Evolutionary conservation across 2,329 filamentous ascomycete genomes (phyloP).

Genomic region (Aspergillus sp.): DNA sequence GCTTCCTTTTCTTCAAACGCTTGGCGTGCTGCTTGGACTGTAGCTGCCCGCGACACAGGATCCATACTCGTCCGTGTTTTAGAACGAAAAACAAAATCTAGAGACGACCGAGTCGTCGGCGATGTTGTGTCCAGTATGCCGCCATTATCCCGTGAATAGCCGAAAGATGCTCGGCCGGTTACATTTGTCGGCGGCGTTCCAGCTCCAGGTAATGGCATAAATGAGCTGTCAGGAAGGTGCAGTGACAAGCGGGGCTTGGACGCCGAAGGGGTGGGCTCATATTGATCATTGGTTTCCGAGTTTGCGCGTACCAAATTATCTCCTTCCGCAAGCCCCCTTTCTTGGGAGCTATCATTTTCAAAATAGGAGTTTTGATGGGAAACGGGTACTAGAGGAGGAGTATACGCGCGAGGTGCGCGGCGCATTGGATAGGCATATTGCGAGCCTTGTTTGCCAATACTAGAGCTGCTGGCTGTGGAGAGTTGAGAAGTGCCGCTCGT

Average conservation of each 20-base stretch:
- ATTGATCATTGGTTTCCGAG: slow-evolving; percentile 27
- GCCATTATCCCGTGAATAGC: slow-evolving; percentile 52
- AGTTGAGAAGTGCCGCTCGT: slow-evolving; percentile 57
- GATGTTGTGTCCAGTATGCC: slow-evolving; percentile 52
- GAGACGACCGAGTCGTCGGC: slow-evolving; percentile 55
- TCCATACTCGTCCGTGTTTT: slow-evolving; percentile 52
- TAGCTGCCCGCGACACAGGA: slow-evolving; percentile 54
- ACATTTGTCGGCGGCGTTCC: slow-evolving; percentile 55
- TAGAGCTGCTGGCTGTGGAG: slow-evolving; percentile 48
- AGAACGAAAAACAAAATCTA: slow-evolving; percentile 57
- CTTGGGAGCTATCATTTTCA: slow-evolving; percentile 45
- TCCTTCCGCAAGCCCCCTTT: slow-evolving; percentile 48
- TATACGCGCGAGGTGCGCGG: slow-evolving; percentile 55
- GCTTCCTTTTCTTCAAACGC: slow-evolving; percentile 62
- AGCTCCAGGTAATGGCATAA: slow-evolving; percentile 50
- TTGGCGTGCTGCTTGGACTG: slow-evolving; percentile 55
- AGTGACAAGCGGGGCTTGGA: slow-evolving; percentile 34
- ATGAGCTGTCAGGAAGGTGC: slow-evolving; percentile 40
- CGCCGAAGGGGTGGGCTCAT: slow-evolving; percentile 34
- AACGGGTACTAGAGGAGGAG: slow-evolving; percentile 51
- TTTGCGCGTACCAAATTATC: slow-evolving; percentile 25
- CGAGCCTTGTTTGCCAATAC: slow-evolving; percentile 49
- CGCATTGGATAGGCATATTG: slow-evolving; percentile 58
- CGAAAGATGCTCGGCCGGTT: slow-evolving; percentile 47
- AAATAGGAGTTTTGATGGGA: slow-evolving; percentile 52